Base-by-base conservation (phyloP, 345 rosid species). In the Firmiana major region DNA sequence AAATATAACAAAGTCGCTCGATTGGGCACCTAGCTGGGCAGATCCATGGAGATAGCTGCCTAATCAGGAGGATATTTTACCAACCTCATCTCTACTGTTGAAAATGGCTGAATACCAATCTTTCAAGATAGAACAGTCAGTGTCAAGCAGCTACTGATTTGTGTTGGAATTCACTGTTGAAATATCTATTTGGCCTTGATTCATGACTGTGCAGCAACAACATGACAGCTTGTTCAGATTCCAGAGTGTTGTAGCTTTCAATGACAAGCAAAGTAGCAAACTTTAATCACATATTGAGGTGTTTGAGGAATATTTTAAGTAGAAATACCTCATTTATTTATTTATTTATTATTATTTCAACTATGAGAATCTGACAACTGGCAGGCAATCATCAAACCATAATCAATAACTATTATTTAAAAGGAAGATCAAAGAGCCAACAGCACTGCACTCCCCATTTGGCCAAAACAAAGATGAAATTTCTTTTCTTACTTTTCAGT, bases 31-130 rank as follows among this genome's bases (percentile, higher is more conserved):
- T 31, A 63, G 43, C 11, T 0, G 15, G 46, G 48, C 22, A 17
- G 69, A 38, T 64, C 24, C 5, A 38, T 64, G 48, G 48, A 38
- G 46, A 4, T 63, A 17, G 45, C 48, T 38, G 69, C 69, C 69
- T 38, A 64, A 64, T 46, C 69, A 17, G 46, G 22, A 36, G 48
- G 69, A 64, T 36, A 43, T 43, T 9, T 64, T 19, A 64, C 26
- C 46, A 9, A 64, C 42, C 24, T 64, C 46, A 43, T 43, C 9
- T 43, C 46, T 8, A 43, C 12, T 43, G 26, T 38, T 64, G 69
- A 64, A 38, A 64, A 64, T 9, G 69, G 69, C 69, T 22, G 24
- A 36, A 64, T 9, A 38, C 69, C 69, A 64, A 38, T 38, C 69
- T 64, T 64, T 46, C 21, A n/a, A 4, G 31, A n/a, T 40, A n/a